These are phyloP conservation scores for Alternaria tenuissima DNA, from an alignment of 2,329 filamentous ascomycete species.

Conservation along the genomic window DNA sequence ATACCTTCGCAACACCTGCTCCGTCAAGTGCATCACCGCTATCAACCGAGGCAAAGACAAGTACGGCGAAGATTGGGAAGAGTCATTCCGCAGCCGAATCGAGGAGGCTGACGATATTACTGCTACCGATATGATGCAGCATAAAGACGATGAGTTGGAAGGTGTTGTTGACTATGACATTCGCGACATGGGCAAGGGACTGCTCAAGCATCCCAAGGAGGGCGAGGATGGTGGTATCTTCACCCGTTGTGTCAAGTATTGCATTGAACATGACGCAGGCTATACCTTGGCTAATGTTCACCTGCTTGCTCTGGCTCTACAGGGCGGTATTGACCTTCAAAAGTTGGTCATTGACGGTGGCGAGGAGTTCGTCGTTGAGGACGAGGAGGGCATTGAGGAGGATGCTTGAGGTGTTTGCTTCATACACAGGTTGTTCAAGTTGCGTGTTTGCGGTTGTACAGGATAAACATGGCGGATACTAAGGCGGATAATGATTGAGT, in stretches of 20 bases:
- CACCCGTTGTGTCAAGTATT: constrained; percentile 37
- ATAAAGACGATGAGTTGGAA: constrained; percentile 7
- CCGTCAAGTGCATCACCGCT: constrained; percentile 38
- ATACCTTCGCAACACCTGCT: constrained; percentile 42
- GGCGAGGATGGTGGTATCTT: constrained; percentile 34
- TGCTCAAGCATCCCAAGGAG: constrained; percentile 29
- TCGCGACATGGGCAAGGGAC: constrained; percentile 15
- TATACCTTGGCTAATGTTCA: constrained; percentile 26
- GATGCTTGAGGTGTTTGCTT: background rate
- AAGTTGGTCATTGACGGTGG: background rate
- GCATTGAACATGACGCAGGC: constrained; percentile 19
- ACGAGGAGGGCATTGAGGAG: background rate
- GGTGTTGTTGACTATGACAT: constrained; percentile 25
- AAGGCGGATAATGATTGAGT: background rate
- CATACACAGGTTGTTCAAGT: background rate
- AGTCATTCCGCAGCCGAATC: constrained; percentile 9
- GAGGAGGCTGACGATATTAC: constrained; percentile 13
- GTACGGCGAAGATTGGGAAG: constrained; percentile 30
- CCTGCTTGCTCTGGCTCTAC: constrained; percentile 22
- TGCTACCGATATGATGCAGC: constrained; percentile 34
- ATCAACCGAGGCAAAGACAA: constrained; percentile 28
- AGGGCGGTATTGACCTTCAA: background rate
- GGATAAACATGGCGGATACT: background rate
- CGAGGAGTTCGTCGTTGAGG: background rate
- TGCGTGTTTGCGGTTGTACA: background rate